Evolutionary conservation across 371 early-diverging fungal genomes (phyloP).

Genomic region (Haplosporangium sp.): DNA sequence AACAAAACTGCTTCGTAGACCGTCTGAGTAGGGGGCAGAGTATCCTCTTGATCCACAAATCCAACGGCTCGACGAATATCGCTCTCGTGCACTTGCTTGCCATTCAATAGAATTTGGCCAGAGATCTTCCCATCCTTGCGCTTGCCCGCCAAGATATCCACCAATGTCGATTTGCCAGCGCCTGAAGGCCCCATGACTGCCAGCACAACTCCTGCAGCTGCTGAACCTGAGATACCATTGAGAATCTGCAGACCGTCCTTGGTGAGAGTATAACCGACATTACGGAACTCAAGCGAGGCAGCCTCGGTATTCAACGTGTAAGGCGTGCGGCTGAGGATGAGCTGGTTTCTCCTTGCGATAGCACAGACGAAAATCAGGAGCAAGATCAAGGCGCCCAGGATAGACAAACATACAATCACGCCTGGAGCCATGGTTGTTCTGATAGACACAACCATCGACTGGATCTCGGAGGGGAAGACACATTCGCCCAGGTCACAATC

Average conservation of each 20-base stretch:
- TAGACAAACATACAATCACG: constrained; percentile 41
- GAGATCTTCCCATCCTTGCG: constrained; percentile 65
- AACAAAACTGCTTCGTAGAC: constrained; percentile 85
- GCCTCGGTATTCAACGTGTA: constrained; percentile 45
- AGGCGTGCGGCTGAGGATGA: constrained; percentile 35
- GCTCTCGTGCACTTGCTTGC: constrained; percentile 61
- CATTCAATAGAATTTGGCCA: constrained; percentile 74
- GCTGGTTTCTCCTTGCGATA: constrained; percentile 33
- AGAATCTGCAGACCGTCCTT: constrained; percentile 48
- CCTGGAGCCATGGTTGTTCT: constrained; percentile 28
- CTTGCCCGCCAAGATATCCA: constrained; percentile 79
- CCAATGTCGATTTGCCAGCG: constrained; percentile 71
- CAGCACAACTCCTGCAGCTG: constrained; percentile 46
- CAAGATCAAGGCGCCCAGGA: constrained; percentile 33
- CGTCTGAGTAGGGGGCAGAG: constrained; percentile 80
- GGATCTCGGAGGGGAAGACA: constrained; percentile 47
- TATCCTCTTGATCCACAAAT: constrained; percentile 91
- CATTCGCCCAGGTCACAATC: constrained; percentile 48
- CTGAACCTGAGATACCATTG: constrained; percentile 50
- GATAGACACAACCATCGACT: constrained; percentile 13
- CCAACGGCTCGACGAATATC: constrained; percentile 76
- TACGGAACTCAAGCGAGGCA: constrained; percentile 53
- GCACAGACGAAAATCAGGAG: constrained; percentile 38
- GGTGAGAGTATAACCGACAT: constrained; percentile 53
- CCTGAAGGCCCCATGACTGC: constrained; percentile 83